Conservation (phyloP, 2,329 filamentous ascomycete species). For the Orbilia oligospora region DNA sequence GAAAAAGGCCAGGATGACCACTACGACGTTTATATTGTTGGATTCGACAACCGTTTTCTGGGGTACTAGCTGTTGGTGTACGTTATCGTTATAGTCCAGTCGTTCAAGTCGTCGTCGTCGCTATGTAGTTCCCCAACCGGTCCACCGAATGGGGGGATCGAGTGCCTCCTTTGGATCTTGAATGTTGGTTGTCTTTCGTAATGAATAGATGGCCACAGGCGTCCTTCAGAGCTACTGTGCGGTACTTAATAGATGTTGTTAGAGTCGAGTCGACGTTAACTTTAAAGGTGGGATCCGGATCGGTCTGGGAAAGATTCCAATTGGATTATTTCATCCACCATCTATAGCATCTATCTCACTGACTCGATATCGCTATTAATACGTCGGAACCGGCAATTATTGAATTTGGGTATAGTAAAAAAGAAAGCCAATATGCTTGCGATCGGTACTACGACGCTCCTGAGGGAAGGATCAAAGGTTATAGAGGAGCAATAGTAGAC, state of each 20-base stretch:
- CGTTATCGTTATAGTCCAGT: conserved; percentile 18
- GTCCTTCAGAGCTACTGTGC: not conserved
- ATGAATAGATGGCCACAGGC: conserved; percentile 6
- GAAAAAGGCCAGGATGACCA: conserved; percentile 28
- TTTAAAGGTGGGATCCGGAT: conserved; percentile 20
- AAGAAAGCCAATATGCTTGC: conserved; percentile 1
- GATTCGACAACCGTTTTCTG: conserved; percentile 6
- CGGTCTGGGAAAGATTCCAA: conserved; percentile 24
- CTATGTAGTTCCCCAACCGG: conserved; percentile 2
- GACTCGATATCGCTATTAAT: conserved; percentile 27
- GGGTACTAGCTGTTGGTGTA: conserved; percentile 12
- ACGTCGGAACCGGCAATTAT: conserved; percentile 19
- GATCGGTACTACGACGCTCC: not conserved
- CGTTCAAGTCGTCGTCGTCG: conserved; percentile 3
- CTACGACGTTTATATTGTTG: conserved; percentile 25
- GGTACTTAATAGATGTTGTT: not conserved
- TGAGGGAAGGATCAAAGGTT: conserved; percentile 17
- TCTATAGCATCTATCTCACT: not conserved
- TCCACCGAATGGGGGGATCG: conserved; percentile 15
- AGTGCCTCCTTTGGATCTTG: conserved; percentile 25
- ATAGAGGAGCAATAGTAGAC: conserved; percentile 14
- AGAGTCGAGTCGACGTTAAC: not conserved
- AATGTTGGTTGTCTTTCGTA: conserved; percentile 25
- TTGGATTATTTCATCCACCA: conserved; percentile 5
- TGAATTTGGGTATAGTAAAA: not conserved